phyloP scores from a whole-genome alignment of 148 eudicot genomes.

The Chenopodium formosanum region DNA sequence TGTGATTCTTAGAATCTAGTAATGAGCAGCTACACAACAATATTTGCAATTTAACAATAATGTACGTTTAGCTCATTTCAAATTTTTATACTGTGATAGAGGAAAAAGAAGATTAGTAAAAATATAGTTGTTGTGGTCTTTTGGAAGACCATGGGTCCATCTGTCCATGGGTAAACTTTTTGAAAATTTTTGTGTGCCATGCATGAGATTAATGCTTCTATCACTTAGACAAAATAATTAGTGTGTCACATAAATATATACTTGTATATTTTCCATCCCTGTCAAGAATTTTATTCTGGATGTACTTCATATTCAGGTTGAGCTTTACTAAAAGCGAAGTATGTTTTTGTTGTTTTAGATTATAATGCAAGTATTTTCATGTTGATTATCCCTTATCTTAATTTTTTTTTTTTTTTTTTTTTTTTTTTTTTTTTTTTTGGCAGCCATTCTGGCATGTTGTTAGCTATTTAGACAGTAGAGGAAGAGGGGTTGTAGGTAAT shows the following conservation, averaged over 20 bases:
- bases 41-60: not conserved
- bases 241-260: not conserved
- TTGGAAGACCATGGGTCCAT: not conserved
- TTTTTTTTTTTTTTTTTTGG: conserved; percentile 19
- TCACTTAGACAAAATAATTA: not conserved
- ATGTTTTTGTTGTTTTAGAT: not conserved
- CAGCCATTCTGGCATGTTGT: conserved; percentile 95
- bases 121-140: not conserved
- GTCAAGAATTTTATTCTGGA: not conserved
- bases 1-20: not conserved
- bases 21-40: not conserved
- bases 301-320: not conserved
- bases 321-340: not conserved
- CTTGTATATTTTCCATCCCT: not conserved
- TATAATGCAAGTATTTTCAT: not conserved
- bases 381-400: conserved; percentile 16
- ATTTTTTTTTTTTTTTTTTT: not conserved
- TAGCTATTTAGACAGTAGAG: conserved; percentile 55
- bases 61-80: not conserved
- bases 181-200: not conserved
- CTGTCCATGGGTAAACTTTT: not conserved
- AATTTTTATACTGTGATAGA: not conserved
- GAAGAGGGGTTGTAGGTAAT: conserved; percentile 95
- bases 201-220: not conserved
- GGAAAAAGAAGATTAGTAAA: not conserved